Conservation (phyloP, 2,329 filamentous ascomycete species). For the Penicillium sp. region DNA sequence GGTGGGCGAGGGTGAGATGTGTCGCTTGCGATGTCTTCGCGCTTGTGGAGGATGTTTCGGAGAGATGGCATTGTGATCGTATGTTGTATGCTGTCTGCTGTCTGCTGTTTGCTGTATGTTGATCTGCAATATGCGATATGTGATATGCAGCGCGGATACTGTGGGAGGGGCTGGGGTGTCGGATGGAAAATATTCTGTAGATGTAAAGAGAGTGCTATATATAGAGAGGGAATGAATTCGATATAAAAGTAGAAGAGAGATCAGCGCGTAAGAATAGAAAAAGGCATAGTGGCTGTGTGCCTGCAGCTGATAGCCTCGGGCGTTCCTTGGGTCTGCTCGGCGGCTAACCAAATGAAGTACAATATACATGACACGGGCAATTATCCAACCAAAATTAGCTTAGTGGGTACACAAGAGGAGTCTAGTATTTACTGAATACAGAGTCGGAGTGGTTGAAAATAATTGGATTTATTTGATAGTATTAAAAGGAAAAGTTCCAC, state of each 20-base stretch:
- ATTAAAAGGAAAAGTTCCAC: not conserved
- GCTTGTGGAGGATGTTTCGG: constrained; percentile 64
- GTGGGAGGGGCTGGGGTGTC: not conserved
- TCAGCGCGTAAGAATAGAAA: constrained; percentile 12
- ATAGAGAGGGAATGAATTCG: not conserved
- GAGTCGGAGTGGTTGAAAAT: not conserved
- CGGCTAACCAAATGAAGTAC: constrained; percentile 10
- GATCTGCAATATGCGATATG: not conserved
- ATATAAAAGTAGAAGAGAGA: not conserved
- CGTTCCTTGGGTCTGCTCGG: constrained; percentile 7
- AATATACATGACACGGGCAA: not conserved
- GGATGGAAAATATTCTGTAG: not conserved
- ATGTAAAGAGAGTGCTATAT: not conserved
- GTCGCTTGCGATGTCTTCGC: constrained; percentile 52
- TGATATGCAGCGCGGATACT: not conserved
- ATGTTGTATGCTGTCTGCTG: not conserved
- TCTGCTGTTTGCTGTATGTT: constrained; percentile 1
- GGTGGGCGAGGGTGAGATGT: constrained; percentile 32
- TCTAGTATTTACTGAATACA: too few relatives aligned
- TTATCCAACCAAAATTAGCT: not conserved
- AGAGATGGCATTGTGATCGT: constrained; percentile 53
- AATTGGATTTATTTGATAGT: not conserved
- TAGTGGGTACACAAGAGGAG: not conserved
- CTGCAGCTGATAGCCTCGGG: not conserved
- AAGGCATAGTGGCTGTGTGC: constrained; percentile 12